Conservation (phyloP, 352 stramenopile species). For the Saprolegnia diclina region DNA sequence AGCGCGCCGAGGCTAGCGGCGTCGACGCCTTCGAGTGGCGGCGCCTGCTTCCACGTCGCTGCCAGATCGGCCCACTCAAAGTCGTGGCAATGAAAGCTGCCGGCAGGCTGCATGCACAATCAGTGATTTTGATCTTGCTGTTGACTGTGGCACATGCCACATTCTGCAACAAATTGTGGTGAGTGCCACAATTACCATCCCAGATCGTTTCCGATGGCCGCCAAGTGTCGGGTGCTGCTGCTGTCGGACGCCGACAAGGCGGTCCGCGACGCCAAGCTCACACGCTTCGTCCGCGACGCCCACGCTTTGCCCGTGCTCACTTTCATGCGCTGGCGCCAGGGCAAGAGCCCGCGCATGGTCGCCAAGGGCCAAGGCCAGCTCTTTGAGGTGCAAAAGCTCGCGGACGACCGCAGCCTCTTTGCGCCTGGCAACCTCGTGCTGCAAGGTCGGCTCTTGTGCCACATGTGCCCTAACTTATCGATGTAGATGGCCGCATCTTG, state of each 20-base stretch:
- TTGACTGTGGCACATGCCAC: not conserved
- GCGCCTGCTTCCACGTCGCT: conserved; percentile 33
- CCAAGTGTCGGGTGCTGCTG: conserved; percentile 19
- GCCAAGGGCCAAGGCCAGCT: not conserved
- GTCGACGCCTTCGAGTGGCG: not conserved
- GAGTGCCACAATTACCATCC: too few species aligned
- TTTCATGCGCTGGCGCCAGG: conserved; percentile 6
- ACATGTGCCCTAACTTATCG: not conserved
- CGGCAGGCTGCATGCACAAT: not conserved
- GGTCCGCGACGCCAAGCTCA: conserved; percentile 14
- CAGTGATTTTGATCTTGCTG: not conserved
- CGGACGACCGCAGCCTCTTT: conserved; percentile 20
- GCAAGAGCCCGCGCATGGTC: not conserved
- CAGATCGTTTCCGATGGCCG: not conserved
- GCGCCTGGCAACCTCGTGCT: conserved; percentile 48
- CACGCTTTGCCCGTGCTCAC: conserved; percentile 9
- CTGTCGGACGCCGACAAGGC: conserved; percentile 9
- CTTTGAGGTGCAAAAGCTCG: conserved; percentile 14
- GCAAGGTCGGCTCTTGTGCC: conserved; percentile 33
- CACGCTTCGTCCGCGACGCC: conserved; percentile 17
- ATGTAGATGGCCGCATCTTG: conserved; percentile 48
- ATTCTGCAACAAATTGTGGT: too few species aligned
- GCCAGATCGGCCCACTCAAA: conserved; percentile 74
- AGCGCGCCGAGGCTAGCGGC: conserved; percentile 39
- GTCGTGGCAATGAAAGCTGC: conserved; percentile 55